Percentiles rank a stretch among this genome's conserved stretches.
These are phyloP conservation scores for Colletotrichum tropicale DNA, from an alignment of 2,329 filamentous ascomycete species.

Conservation along the genomic window DNA sequence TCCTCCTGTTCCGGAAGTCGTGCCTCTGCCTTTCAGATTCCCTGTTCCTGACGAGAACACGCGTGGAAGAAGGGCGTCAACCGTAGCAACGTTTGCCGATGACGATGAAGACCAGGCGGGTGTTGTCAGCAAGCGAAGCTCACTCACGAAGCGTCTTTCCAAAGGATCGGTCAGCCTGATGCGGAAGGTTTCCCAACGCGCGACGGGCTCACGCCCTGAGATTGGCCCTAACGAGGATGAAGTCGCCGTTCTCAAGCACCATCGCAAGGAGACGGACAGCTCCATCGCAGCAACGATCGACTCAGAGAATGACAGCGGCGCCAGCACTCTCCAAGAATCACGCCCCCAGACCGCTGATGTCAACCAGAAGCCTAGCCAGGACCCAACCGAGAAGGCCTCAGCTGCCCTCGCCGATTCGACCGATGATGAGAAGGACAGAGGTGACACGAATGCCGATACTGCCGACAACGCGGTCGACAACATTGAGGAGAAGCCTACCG, in stretches of 20 bases:
- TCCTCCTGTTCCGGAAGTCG: conserved; percentile 55
- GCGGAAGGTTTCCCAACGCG: conserved; percentile 37
- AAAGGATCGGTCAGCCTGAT: conserved; percentile 45
- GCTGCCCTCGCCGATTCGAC: not conserved
- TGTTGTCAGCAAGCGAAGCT: conserved; percentile 34
- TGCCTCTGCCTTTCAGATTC: conserved; percentile 70
- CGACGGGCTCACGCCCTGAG: conserved; percentile 22
- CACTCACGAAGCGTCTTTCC: conserved; percentile 54
- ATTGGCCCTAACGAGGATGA: conserved; percentile 44
- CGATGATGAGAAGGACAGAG: not conserved
- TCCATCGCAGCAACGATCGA: conserved; percentile 66
- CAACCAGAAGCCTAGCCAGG: conserved; percentile 39
- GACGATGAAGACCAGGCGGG: conserved; percentile 49
- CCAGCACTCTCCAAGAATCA: conserved; percentile 30
- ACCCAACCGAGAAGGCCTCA: not conserved
- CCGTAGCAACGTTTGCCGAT: conserved; percentile 73
- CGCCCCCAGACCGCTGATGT: conserved; percentile 39
- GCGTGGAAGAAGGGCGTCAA: conserved; percentile 57
- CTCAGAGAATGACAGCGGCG: conserved; percentile 50
- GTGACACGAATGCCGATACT: conserved; percentile 22
- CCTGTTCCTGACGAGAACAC: conserved; percentile 48
- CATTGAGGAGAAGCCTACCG: conserved; percentile 20
- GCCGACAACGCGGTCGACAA: conserved; percentile 32
- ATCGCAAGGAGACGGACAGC: conserved; percentile 42
- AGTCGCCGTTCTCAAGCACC: conserved; percentile 38